Evolutionary conservation across 2,329 filamentous ascomycete genomes (phyloP), one percentile per base, ranked within the genome.

Genomic region (Laburnicola sp.): DNA sequence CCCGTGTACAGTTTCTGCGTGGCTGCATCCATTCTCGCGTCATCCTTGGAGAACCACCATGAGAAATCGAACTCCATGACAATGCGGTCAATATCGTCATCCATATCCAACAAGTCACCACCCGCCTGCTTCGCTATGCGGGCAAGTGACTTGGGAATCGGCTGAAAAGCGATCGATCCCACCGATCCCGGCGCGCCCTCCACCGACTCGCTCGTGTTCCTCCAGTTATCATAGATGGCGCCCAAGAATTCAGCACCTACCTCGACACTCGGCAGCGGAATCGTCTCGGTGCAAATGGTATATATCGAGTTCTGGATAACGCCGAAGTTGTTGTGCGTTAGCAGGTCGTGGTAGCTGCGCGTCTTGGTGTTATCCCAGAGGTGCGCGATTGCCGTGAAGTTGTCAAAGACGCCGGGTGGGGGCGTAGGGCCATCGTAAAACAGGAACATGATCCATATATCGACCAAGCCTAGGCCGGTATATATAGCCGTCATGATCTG

Each of bases 351-450:
- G 56, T 80, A 80, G 26, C 67, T 75, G 57, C 75, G 78, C 2
- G 76, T 76, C 67, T 79, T 78, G 53, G 73, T 74, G 38, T 68
- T 75, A 62, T 81, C 79, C 27, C 70, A 61, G 2, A 69, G 50
- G 2, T 75, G 74, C 0, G 65, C 59, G 43, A 83, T 75, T 37
- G 70, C 69, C 2, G 78, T 76, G 66, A 86, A 86, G 49, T 77
- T 76, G 54, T 79, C 74, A 49, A 87, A 86, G 2, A 82, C 76
- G 6, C 74, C 78, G 1, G 71, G 62, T 0, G 83, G 82, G 0
- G 78, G 78, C 44, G 71, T 68, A 0, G 78, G 77, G 1, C 81
- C 84, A 64, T 87, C 81, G 65, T 86, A 86, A 72, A 84, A 86
- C 31, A 84, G 64, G 67, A 86, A 86, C 52, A 87, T 68, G 50